Base-by-base conservation (phyloP, 2,329 filamentous ascomycete species). In the Pseudogymnoascus sp. region DNA sequence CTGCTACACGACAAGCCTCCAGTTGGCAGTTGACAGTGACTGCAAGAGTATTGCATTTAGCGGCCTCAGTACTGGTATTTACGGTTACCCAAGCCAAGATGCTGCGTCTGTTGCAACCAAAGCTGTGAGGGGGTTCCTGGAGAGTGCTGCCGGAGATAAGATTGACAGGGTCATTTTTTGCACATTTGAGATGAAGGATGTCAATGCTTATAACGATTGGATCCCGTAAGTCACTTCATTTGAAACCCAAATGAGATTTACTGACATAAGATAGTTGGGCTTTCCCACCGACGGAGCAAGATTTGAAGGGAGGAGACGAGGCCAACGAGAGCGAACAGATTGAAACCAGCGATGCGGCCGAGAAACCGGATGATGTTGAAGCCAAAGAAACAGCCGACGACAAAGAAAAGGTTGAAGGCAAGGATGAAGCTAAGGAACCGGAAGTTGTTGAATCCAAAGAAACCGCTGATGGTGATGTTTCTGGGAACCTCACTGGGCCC, bases 61-160 rank as follows among this genome's bases (percentile, higher is more conserved):
- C 42, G 88, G 86, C 19, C 82, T 97, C 65, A 96, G 92, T 72
- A 97, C 93, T 0, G 95, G 93, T 0, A 75, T 96, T 1, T 97
- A 96, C 72, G 91, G 91, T 0, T 97, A 96, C 72, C 93, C 93
- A 0, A 89, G 85, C 69, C 67, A 72, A 0, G 82, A 87, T 42
- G 95, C 93, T 0, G 91, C 91, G 0, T 74, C 79, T n/a, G 81
- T 88, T 9, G 95, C 91, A 1, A 81, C 89, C 61, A 78, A 82
- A 33, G 75, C 83, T 1, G 82, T 87, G 9, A 79, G 82, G 62
- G 72, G 76, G 37, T 88, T 85, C 65, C 70, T 88, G n/a, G 78
- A 81, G 17, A 72, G 75, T 4, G 69, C 78, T 4, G 70, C 78
- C 11, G 79, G 78, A 1, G 64, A 71, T 21, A 82, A 80, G 69